Percentiles rank a stretch among this genome's conserved stretches.
Conservation (phyloP, 1,284 basidiomycete genomes). For the Rhodotorula sp. region DNA sequence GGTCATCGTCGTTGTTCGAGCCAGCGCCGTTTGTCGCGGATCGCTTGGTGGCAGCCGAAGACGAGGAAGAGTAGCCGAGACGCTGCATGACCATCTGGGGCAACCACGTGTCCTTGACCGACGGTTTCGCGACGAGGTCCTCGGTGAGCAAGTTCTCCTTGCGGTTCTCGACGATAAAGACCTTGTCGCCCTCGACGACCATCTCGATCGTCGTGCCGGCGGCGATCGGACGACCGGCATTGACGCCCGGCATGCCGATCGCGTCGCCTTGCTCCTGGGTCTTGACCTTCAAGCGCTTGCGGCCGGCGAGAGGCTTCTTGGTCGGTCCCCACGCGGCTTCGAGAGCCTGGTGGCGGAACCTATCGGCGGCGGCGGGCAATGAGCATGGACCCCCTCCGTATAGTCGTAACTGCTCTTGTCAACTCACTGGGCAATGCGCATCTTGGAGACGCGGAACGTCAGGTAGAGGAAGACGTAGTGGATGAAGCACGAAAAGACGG, state of each 20-base stretch:
- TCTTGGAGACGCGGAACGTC: constrained; percentile 70
- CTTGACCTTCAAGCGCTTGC: constrained; percentile 40
- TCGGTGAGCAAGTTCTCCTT: constrained; percentile 34
- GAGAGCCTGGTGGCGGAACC: constrained; percentile 45
- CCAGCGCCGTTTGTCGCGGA: constrained; percentile 1
- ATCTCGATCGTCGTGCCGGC: constrained; percentile 41
- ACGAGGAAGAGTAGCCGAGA: constrained; percentile 8
- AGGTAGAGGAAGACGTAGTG: constrained; percentile 75
- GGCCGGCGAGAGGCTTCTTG: constrained; percentile 35
- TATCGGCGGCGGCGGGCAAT: neutral
- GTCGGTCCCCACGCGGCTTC: constrained; percentile 44
- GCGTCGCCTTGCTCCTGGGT: constrained; percentile 39
- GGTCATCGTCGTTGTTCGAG: constrained; percentile 12
- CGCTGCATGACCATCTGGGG: constrained; percentile 10
- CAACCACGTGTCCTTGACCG: constrained; percentile 34
- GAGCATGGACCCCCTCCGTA: neutral
- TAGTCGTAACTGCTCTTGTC: neutral
- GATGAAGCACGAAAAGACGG: constrained; percentile 66
- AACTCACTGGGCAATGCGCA: constrained; percentile 55
- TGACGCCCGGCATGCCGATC: constrained; percentile 34
- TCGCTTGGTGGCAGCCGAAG: constrained; percentile 7
- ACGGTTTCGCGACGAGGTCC: constrained; percentile 23
- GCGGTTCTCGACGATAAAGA: constrained; percentile 45
- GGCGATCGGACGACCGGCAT: constrained; percentile 31
- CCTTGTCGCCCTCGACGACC: constrained; percentile 44